Base-by-base conservation (phyloP, 768 basidiomycete species). In the Xerocomus brunneocitrinus region DNA sequence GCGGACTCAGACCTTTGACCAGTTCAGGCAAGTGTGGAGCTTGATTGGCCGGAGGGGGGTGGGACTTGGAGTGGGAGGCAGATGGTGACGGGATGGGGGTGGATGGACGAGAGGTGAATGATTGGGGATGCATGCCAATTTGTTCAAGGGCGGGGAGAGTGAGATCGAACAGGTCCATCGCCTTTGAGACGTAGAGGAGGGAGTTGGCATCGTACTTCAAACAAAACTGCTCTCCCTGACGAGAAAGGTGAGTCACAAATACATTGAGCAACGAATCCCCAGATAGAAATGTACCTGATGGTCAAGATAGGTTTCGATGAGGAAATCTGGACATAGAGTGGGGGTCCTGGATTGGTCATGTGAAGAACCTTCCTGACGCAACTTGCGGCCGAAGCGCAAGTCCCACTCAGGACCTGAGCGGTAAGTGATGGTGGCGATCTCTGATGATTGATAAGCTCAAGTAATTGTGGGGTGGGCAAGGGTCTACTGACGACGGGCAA, bases 381-480 rank as follows among this genome's bases (percentile, higher is more conserved):
- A 50, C 61, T 87, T 82, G 43, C 95, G 85, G 0, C 90, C 94
- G 65, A 99, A 99, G n/a, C 97, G 88, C 59, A 87, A 79, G 71
- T 99, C 97, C 97, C 97, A 99, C 71, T 99, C 97, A 6, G 97
- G 97, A 1, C 97, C 97, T 12, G 97, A 98, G 35, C 97, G 87
- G 70, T 99, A 99, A 0, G 97, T 98, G 65, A 99, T 97, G 3
- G 97, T 99, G 10, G 97, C 97, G 59, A 99, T 98, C 74, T 99
- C 95, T 98, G 50, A 16, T 41, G 30, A 43, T 44, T 12, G 50
- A 42, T 53, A 5, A 50, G 44, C 30, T 14, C 2, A 27, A 43
- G 49, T 40, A n/a, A 24, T 19, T 12, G 14, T 2, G 24, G 0
- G 25, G 13, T 5, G 34, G n/a, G 22, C 19, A 10, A 42, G 13